phyloP scores from a whole-genome alignment of 75 land plant genomes.

The Isoetes taiwanensis region DNA sequence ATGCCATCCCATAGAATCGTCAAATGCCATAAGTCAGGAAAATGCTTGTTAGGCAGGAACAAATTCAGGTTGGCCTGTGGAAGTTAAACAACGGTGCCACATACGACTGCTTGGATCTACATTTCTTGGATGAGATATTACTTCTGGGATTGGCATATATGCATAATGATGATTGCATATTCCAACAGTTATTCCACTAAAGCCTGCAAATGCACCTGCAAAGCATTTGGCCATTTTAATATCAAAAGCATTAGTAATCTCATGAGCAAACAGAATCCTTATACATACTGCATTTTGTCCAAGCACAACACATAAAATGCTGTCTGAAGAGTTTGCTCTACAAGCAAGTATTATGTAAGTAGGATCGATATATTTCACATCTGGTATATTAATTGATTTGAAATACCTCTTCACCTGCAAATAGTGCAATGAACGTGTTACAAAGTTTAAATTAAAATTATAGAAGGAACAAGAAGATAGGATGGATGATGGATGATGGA shows the following conservation, averaged over 20 bases:
- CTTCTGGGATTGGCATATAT: conserved; percentile 25
- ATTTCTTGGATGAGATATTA: conserved; percentile 11
- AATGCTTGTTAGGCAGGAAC: no score
- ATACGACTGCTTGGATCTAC: conserved; percentile 24
- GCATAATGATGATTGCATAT: conserved; percentile 32
- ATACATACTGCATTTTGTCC: conserved; percentile 97
- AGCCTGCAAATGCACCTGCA: conserved; percentile 46
- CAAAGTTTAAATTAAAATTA: no score
- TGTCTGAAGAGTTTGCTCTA: conserved; percentile 86
- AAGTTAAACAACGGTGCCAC: conserved; percentile 24
- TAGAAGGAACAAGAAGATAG: no score
- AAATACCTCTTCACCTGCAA: conserved; percentile 80
- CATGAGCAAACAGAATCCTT: no score
- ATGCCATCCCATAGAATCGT: no score
- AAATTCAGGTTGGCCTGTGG: conserved; percentile 24
- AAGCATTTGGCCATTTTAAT: no score
- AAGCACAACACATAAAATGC: conserved; percentile 77
- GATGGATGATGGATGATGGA: no score
- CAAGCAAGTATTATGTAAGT: conserved; percentile 95
- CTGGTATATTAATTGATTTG: conserved; percentile 45
- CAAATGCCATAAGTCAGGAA: no score
- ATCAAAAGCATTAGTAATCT: no score
- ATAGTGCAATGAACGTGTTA: no score
- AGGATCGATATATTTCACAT: conserved; percentile 96
- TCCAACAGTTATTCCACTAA: conserved; percentile 36